Evolutionary conservation across 2,329 filamentous ascomycete genomes (phyloP).

Genomic region (Chrysoporthe austroafricana): DNA sequence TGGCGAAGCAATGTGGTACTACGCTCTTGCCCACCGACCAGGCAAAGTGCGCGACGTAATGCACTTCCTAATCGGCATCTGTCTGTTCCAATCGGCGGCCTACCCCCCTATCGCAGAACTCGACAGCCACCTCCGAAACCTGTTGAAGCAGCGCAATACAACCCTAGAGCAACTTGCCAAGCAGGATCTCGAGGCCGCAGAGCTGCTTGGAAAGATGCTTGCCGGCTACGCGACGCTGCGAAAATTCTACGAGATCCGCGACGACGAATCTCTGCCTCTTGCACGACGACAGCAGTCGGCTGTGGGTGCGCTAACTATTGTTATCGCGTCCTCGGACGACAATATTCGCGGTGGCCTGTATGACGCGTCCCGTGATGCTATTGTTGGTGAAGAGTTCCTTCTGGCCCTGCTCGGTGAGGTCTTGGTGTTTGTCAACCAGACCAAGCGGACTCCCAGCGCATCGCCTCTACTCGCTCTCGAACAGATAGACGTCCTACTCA

Average conservation of each 20-base stretch:
- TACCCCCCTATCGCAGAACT: constrained; percentile 75
- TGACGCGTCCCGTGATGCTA: constrained; percentile 77
- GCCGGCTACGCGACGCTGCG: constrained; percentile 92
- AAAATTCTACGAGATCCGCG: constrained; percentile 87
- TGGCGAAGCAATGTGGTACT: constrained; percentile 88
- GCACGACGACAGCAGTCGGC: constrained; percentile 72
- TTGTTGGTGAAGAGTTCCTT: constrained; percentile 87
- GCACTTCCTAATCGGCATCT: constrained; percentile 85
- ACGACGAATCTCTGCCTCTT: constrained; percentile 55
- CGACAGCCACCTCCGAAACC: constrained; percentile 69
- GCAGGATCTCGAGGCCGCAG: constrained; percentile 79
- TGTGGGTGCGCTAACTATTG: constrained; percentile 75
- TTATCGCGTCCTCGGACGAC: constrained; percentile 84
- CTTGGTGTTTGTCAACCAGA: constrained; percentile 72
- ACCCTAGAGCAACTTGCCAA: constrained; percentile 73
- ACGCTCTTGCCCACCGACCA: constrained; percentile 78
- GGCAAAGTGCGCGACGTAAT: constrained; percentile 83
- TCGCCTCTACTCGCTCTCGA: constrained; percentile 63
- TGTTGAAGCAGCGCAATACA: constrained; percentile 73
- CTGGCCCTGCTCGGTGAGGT: constrained; percentile 78
- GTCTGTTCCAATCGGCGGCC: constrained; percentile 79
- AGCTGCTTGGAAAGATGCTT: constrained; percentile 81
- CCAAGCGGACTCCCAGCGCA: constrained; percentile 34
- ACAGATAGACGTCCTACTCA: constrained; percentile 76
- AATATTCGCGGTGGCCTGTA: constrained; percentile 91